Percentiles rank a stretch among this genome's conserved stretches.
These are phyloP conservation scores for Penicillium canariense DNA, from an alignment of 495 filamentous ascomycete species.

Conservation along the genomic window DNA sequence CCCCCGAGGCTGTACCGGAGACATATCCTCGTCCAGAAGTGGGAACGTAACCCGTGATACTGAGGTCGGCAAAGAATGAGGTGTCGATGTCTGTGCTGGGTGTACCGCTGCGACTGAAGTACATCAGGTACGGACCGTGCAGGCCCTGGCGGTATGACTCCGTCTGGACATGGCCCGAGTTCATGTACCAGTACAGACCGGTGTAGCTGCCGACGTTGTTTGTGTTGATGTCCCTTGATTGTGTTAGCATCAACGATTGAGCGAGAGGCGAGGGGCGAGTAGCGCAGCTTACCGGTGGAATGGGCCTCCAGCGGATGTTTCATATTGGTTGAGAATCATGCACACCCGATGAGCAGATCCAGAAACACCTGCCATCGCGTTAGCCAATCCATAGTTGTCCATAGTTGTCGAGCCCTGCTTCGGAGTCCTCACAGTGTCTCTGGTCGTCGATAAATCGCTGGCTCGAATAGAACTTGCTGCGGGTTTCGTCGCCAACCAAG, in stretches of 20 bases:
- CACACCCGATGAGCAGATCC: conserved; percentile 33
- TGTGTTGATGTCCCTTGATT: conserved; percentile 57
- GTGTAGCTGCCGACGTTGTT: conserved; percentile 59
- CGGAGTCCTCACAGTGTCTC: conserved; percentile 47
- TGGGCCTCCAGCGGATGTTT: conserved; percentile 48
- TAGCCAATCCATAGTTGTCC: conserved; percentile 4
- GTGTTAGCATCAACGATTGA: conserved; percentile 3
- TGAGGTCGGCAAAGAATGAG: conserved; percentile 58
- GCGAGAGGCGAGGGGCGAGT: fast-evolving
- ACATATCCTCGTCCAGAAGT: conserved; percentile 55
- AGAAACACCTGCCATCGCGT: conserved; percentile 27
- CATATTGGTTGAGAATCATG: conserved; percentile 42
- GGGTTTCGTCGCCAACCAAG: conserved; percentile 57
- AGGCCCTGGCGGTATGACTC: conserved; percentile 61
- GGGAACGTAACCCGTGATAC: conserved; percentile 57
- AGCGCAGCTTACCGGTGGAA: conserved; percentile 48
- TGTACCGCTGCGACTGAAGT: conserved; percentile 58
- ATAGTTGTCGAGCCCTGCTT: not conserved
- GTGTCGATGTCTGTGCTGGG: conserved; percentile 52
- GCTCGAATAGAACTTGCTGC: conserved; percentile 68
- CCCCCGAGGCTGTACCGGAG: conserved; percentile 54
- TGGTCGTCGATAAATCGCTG: conserved; percentile 66
- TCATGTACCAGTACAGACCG: conserved; percentile 69
- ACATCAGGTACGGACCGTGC: conserved; percentile 64
- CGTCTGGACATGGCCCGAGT: conserved; percentile 61